Evolutionary conservation across 2,329 filamentous ascomycete species (phyloP).

Genomic region (Cladosporium phlei): DNA sequence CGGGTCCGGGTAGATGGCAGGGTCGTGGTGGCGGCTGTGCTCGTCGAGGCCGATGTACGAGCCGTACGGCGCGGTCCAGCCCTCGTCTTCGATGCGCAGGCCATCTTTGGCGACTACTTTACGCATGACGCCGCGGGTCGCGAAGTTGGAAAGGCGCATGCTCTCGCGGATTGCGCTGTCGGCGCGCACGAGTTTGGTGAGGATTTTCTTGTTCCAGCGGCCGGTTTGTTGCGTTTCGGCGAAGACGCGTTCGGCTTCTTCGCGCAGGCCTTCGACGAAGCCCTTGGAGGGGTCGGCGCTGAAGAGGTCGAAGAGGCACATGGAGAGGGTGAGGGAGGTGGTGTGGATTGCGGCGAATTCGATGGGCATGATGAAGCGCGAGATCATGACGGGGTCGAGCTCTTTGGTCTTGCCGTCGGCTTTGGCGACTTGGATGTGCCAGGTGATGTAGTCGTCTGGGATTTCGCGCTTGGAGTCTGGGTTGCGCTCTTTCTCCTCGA

Average conservation of each 20-base stretch:
- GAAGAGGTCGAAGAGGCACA: slow-evolving; percentile 46
- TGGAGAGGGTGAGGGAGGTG: slow-evolving; percentile 49
- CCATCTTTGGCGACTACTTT: slow-evolving; percentile 27
- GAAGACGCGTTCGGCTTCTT: slow-evolving; percentile 25
- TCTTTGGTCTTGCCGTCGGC: slow-evolving; percentile 42
- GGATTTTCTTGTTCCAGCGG: slow-evolving; percentile 22
- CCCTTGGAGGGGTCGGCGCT: slow-evolving; percentile 34
- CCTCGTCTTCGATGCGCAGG: slow-evolving; percentile 21
- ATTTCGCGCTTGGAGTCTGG: slow-evolving; percentile 41
- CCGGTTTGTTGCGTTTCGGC: slow-evolving; percentile 11
- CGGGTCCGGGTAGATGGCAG: slow-evolving; percentile 26
- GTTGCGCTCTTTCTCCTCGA: slow-evolving; percentile 42
- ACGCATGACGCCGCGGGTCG: slow-evolving; percentile 19
- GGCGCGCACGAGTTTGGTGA: slow-evolving; percentile 24
- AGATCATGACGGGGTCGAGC: slow-evolving; percentile 45
- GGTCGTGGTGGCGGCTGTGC: slow-evolving; percentile 27
- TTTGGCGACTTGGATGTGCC: slow-evolving; percentile 51
- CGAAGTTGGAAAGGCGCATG: slow-evolving; percentile 27
- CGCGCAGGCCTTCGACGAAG: slow-evolving; percentile 33
- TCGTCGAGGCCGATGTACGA: slow-evolving; percentile 16
- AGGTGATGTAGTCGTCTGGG: slow-evolving; percentile 55
- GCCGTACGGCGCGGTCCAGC: slow-evolving; percentile 24
- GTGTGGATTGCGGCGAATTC: slow-evolving; percentile 59
- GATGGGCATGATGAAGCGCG: slow-evolving; percentile 50
- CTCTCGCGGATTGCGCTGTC: slow-evolving; percentile 31